These are phyloP conservation scores for Ilex paraguariensis DNA, from an alignment of 305 asterid genomes.

Conservation along the genomic window DNA sequence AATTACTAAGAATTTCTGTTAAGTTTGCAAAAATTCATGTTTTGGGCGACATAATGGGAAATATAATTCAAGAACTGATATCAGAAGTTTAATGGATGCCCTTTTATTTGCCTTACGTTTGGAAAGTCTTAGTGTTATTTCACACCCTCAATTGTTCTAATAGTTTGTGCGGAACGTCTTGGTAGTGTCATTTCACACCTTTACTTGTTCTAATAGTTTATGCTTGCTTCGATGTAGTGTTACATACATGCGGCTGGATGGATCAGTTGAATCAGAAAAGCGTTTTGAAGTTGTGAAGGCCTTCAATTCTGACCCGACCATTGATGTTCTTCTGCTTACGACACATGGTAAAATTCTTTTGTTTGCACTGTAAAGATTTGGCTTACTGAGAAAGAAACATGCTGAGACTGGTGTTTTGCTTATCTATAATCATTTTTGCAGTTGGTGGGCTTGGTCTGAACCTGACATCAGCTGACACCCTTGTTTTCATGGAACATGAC, in stretches of 20 bases:
- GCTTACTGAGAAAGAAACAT: too few species aligned
- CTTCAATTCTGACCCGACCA: constrained; percentile 98
- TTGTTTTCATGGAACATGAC: constrained; percentile 99
- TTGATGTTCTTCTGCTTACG: constrained; percentile 90
- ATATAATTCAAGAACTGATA: too few species aligned
- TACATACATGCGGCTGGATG: constrained; percentile 94
- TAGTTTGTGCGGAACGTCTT: too few species aligned
- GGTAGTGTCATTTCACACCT: too few species aligned
- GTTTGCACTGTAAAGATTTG: constrained; percentile 5
- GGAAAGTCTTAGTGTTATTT: too few species aligned
- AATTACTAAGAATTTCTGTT: too few species aligned
- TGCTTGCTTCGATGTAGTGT: constrained; percentile 49
- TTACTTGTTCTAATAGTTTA: background rate
- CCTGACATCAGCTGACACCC: constrained; percentile 98
- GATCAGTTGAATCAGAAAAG: constrained; percentile 90
- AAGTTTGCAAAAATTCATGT: too few species aligned
- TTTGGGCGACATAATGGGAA: too few species aligned
- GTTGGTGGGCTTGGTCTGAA: constrained; percentile 99
- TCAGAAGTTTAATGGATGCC: too few species aligned
- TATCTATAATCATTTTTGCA: constrained; percentile 26
- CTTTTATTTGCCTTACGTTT: too few species aligned
- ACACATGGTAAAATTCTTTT: constrained; percentile 67
- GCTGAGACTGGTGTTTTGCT: background rate
- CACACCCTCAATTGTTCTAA: too few species aligned
- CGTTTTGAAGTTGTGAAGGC: constrained; percentile 98